Conservation (phyloP, 352 stramenopile genomes). For the Peronosclerospora sorghi region DNA sequence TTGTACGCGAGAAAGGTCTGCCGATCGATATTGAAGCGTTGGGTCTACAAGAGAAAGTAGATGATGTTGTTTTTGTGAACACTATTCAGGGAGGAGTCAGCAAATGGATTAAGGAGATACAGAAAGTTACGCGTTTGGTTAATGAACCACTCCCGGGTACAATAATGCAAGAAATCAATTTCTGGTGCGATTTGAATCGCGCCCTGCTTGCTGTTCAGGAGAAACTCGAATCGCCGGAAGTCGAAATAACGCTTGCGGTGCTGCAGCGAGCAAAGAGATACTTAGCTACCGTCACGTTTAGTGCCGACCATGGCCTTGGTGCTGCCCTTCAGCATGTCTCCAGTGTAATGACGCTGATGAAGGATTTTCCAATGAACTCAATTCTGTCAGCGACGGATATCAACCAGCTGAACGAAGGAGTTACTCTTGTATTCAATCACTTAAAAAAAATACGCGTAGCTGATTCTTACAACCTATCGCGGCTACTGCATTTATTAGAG, state of each 20-base stretch:
- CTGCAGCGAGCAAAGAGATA: slow-evolving; percentile 89
- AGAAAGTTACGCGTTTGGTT: slow-evolving; percentile 87
- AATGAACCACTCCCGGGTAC: slow-evolving; percentile 80
- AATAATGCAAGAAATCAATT: slow-evolving; percentile 91
- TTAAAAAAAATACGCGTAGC: slow-evolving; percentile 86
- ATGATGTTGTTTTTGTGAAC: slow-evolving; percentile 79
- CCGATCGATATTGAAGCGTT: slow-evolving; percentile 75
- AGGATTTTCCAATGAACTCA: slow-evolving; percentile 88
- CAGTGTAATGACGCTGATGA: slow-evolving; percentile 88
- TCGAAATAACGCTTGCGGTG: slow-evolving; percentile 85
- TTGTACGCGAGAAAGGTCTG: slow-evolving; percentile 64
- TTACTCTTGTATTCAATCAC: slow-evolving; percentile 79
- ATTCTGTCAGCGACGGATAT: slow-evolving; percentile 86
- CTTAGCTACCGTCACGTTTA: slow-evolving; percentile 85
- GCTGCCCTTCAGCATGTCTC: slow-evolving; percentile 76
- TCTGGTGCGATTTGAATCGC: slow-evolving; percentile 89
- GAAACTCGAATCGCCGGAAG: slow-evolving; percentile 81
- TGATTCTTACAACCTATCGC: slow-evolving; percentile 81
- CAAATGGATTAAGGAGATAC: slow-evolving; percentile 93
- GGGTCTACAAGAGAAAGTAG: slow-evolving; percentile 70
- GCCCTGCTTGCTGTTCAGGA: slow-evolving; percentile 78
- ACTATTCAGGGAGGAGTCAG: slow-evolving; percentile 85
- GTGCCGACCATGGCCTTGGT: slow-evolving; percentile 80
- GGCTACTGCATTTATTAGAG: slow-evolving; percentile 70
- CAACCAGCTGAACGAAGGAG: slow-evolving; percentile 65